Evolutionary conservation across 768 basidiomycete genomes (phyloP), one percentile per base, ranked within the genome.

Genomic region (Rhodotorula diobovata): DNA sequence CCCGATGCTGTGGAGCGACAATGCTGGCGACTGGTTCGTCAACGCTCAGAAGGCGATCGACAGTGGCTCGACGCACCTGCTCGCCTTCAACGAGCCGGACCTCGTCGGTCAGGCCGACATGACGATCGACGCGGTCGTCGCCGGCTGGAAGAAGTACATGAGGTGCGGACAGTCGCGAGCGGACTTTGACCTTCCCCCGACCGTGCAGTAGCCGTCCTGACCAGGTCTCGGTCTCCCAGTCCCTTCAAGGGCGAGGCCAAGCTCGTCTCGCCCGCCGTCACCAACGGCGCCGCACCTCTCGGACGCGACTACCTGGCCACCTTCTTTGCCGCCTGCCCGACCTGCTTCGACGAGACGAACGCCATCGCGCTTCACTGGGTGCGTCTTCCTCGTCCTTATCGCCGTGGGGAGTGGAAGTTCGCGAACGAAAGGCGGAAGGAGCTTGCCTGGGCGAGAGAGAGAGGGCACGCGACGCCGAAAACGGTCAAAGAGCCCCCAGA

Each of bases 211-310:
- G 41, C 6, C 11, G 14, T 2, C 18, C 41, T 43, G 41, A 43
- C 11, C 3, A 2, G 41, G 3, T 43, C 41, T 12, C 5, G 14
- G 6, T 15, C 14, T 15, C 41, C 14, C 14, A 43, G 66, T 54
- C 74, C 74, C 4, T 75, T 61, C 58, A 8, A 25, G 20, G 62
- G 65, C 21, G 48, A 72, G 37, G 67, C 65, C 45, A 66, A 60
- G 57, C 74, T 75, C 45, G 61, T 69, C 54, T 66, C 71, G 53
- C 71, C 71, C 21, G 74, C 74, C 2, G 67, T 75, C 20, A 75
- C 74, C 16, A 72, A 67, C 35, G 69, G 66, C 18, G 67, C 45
- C 10, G 6, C 23, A 1, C 63, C 71, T 10, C 60, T 68, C 48
- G 71, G 71, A 5, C 34, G 54, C 20, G 54, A 48, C 8, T 73